Percentiles rank a stretch among this genome's conserved stretches.
Evolutionary conservation across 768 basidiomycete genomes (phyloP).

Genomic region (Mycena haematopus): DNA sequence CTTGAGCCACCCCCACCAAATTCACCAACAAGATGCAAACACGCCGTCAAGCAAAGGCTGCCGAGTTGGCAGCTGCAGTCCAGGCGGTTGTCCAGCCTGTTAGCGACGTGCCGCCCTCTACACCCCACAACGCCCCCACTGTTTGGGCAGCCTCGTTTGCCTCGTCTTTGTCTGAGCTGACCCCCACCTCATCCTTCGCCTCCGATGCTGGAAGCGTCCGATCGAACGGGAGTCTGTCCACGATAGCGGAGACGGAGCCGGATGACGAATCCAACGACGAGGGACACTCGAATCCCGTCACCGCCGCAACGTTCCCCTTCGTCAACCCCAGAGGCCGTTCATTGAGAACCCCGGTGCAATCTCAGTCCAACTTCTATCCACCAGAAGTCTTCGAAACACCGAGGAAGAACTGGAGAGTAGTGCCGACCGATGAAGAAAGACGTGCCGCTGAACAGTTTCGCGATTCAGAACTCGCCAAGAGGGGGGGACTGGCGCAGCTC

Average conservation of each 20-base stretch:
- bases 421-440: conserved; percentile 9
- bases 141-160: neutral
- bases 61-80: conserved; percentile 12
- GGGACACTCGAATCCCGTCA: neutral
- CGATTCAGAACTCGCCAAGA: conserved; percentile 15
- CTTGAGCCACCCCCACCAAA: conserved; percentile 18
- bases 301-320: conserved; percentile 3
- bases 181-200: conserved; percentile 22
- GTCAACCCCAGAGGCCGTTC: neutral
- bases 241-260: conserved; percentile 1
- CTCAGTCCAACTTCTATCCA: conserved; percentile 17
- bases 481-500: conserved; percentile 8
- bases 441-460: conserved; percentile 10
- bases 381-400: conserved; percentile 20
- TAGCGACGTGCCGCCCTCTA: neutral
- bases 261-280: conserved; percentile 6
- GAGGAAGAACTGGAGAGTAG: conserved; percentile 5
- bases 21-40: conserved; percentile 24
- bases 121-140: neutral
- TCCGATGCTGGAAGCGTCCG: conserved; percentile 4
- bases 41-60: conserved; percentile 18
- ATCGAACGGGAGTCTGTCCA: neutral
- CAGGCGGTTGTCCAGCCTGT: conserved; percentile 7
- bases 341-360: conserved; percentile 17
- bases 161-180: conserved; percentile 25